Evolutionary conservation across 2,329 filamentous ascomycete genomes (phyloP), one percentile per base, ranked within the genome.

Genomic region (Diaporthe amygdali): DNA sequence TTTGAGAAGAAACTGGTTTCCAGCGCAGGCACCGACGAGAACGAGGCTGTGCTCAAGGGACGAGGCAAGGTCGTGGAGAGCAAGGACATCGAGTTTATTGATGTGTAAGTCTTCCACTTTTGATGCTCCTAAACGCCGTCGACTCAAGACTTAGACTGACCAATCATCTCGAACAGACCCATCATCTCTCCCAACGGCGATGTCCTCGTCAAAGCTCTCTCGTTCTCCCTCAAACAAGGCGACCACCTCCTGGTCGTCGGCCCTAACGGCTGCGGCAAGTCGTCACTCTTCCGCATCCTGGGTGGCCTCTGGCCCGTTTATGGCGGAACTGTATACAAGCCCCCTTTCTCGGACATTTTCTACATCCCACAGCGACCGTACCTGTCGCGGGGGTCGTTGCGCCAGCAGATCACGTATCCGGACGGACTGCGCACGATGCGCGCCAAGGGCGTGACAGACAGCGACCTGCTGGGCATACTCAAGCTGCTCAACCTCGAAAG

Each of bases 281-380:
- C 94, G 0, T 97, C 93, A 20, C 88, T 99, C 3, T 99, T 99
- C 89, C 92, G 96, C 46, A 99, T 99, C 76, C 89, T 99, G 1
- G 96, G 96, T 73, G 96, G 96, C 0, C 87, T 99, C 3, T 99
- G 96, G 96, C 96, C 96, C 20, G 96, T 98, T 15, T 99, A 99
- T 81, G 96, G 96, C 74, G 96, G 96, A 66, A 94, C 90, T 1
- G 96, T 99, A 25, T 89, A 94, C 77, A 98, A 98, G 81, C 96
- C 96, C 1, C 91, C 93, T 2, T 96, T 96, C 77, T 91, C 94
- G 75, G 93, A 96, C 79, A 98, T 99, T 79, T 99, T 98, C 84
- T 99, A 99, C 84, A 97, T 99, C 74, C 96, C 96, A 0, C 96
- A 99, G 79, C 91, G 96, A 2, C 96, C 96, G 0, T 99, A 99